A percentile compares a stretch with the other conserved stretches of the same genome.
phyloP scores from a whole-genome alignment of 768 basidiomycete genomes.

The Termitomyces sp. region DNA sequence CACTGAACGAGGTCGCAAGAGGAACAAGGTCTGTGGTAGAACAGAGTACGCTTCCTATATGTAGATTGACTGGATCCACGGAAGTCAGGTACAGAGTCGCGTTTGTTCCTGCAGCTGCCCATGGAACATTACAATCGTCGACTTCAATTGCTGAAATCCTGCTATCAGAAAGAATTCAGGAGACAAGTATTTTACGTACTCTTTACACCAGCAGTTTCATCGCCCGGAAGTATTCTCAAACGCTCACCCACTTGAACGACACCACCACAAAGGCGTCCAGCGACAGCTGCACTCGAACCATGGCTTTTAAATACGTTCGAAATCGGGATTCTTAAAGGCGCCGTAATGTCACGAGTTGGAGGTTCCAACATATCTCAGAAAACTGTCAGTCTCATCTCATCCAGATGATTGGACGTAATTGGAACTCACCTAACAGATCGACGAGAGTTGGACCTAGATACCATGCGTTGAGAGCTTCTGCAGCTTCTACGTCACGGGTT shows the following conservation, averaged over 20 bases:
- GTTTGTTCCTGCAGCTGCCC: slow-evolving; percentile 90
- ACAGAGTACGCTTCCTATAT: slow-evolving; percentile 87
- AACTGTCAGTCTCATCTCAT: neutral
- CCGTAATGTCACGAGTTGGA: slow-evolving; percentile 68
- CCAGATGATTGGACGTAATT: neutral
- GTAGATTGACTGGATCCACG: slow-evolving; percentile 83
- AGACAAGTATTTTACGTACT: slow-evolving; percentile 30
- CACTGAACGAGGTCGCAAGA: slow-evolving; percentile 71
- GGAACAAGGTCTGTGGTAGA: slow-evolving; percentile 67
- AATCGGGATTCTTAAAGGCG: slow-evolving; percentile 81
- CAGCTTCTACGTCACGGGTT: slow-evolving; percentile 40
- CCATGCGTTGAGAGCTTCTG: slow-evolving; percentile 57
- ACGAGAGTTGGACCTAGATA: slow-evolving; percentile 84
- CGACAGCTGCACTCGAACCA: slow-evolving; percentile 70
- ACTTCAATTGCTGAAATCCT: slow-evolving; percentile 70
- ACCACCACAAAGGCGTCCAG: slow-evolving; percentile 83
- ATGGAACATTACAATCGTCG: slow-evolving; percentile 71
- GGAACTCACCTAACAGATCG: slow-evolving; percentile 64
- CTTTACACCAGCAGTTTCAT: slow-evolving; percentile 81
- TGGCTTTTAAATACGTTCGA: slow-evolving; percentile 95
- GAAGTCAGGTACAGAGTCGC: slow-evolving; percentile 78
- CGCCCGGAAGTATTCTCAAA: slow-evolving; percentile 84
- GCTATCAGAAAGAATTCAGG: neutral
- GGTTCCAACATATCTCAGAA: slow-evolving; percentile 72
- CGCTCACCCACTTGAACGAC: slow-evolving; percentile 90